Evolutionary conservation across 2,329 filamentous ascomycete species (phyloP), one percentile per base, ranked within the genome.

Genomic region (Penicillium olsonii): DNA sequence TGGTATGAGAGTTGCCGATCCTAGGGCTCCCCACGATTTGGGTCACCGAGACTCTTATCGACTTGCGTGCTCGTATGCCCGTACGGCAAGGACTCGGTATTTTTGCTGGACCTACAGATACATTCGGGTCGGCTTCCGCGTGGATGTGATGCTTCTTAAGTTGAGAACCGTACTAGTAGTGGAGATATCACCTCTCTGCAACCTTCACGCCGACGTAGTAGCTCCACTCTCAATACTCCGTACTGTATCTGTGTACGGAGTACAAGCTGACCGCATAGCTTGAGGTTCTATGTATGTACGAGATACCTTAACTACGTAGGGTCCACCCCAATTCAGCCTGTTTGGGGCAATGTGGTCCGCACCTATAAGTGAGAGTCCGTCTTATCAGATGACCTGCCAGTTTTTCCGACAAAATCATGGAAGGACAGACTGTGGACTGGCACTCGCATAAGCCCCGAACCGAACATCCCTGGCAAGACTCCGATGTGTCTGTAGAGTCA

Each of bases 1-100:
- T 60, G 56, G 53, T 51, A 53, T 48, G 53, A 47, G 56, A 54
- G 64, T 68, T 47, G 66, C 64, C 60, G 65, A 68, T 67, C 64
- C 45, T n/a, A 31, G 29, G 29, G 7, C 61, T 57, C 65, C 56
- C 64, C 64, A 66, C 60, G 62, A 59, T 60, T 62, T 57, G 51
- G 59, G 60, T 65, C 62, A 65, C 62, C 63, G 64, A 55, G 50
- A 45, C 29, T 45, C 51, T 56, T 48, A 56, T 56, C 48, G 40
- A 49, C 35, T 49, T 49, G 47, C 44, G 41, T 49, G 42, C 33
- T 51, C 31, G 26, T 12, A 10, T 26, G 6, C n/a, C 27, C 17
- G n/a, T 17, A 29, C 34, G 45, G 42, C 47, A 47, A 18, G 18
- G 17, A 17, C 29, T 34, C 40, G 42, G 39, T 42, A 38, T 47